These are phyloP conservation scores for Viola pubescens DNA, from an alignment of 441 rosid species.

Conservation along the genomic window DNA sequence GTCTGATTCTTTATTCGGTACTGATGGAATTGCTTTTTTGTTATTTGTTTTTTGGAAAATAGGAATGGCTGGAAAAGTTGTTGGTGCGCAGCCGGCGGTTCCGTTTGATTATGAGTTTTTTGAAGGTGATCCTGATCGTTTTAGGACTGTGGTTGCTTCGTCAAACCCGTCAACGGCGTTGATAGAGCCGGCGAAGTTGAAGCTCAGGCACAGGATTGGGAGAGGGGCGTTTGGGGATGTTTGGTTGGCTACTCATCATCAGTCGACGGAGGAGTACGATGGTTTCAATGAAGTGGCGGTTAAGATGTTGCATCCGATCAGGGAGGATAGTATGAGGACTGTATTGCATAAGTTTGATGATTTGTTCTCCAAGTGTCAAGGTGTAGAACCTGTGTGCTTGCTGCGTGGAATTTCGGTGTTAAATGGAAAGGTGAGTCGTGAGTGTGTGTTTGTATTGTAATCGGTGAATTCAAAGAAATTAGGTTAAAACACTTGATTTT, in stretches of 20 bases:
- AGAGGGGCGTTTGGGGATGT: slow-evolving; percentile 90
- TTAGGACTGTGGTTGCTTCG: slow-evolving; percentile 41
- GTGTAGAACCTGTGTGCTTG: slow-evolving; percentile 40
- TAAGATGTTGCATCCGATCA: slow-evolving; percentile 62
- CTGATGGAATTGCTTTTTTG: neutral
- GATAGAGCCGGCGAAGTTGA: slow-evolving; percentile 60
- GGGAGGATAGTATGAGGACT: slow-evolving; percentile 43
- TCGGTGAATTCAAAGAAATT: neutral
- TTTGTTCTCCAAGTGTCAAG: slow-evolving; percentile 49
- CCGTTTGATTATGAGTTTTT: slow-evolving; percentile 60
- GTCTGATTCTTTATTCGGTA: no score
- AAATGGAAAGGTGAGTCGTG: slow-evolving; percentile 51
- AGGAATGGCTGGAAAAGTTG: slow-evolving; percentile 57
- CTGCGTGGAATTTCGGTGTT: slow-evolving; percentile 65
- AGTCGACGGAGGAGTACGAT: slow-evolving; percentile 46
- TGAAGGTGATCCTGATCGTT: slow-evolving; percentile 51
- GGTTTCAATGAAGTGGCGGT: slow-evolving; percentile 74
- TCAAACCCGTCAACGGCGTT: slow-evolving; percentile 39
- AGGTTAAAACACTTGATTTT: neutral
- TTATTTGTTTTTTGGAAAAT: slow-evolving; percentile 3
- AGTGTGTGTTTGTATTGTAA: slow-evolving; percentile 3
- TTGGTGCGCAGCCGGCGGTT: slow-evolving; percentile 30
- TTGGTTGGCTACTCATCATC: slow-evolving; percentile 84
- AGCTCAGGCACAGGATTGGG: slow-evolving; percentile 81
- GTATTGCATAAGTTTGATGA: slow-evolving; percentile 56